A percentile compares a stretch with the other conserved stretches of the same genome.
Evolutionary conservation across 1,284 basidiomycete species (phyloP).

Genomic region (Takashimella tepidaria): DNA sequence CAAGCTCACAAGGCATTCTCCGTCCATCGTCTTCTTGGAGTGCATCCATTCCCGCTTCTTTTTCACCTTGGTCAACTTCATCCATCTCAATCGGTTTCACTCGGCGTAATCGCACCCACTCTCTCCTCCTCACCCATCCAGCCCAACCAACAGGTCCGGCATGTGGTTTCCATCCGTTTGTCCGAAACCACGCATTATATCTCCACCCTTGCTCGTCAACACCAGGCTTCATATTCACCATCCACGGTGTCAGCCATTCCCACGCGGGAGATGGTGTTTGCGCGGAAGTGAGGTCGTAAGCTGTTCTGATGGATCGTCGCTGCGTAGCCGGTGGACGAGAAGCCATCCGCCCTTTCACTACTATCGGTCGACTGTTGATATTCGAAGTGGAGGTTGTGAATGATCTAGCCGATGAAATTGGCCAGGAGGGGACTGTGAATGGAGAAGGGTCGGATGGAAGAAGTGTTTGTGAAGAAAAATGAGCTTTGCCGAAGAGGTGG

Average conservation of each 20-base stretch:
- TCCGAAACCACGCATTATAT: constrained; percentile 46
- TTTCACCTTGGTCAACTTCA: constrained; percentile 10
- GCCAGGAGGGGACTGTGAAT: constrained; percentile 28
- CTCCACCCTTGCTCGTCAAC: constrained; percentile 48
- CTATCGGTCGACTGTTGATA: neutral
- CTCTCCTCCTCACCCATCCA: constrained; percentile 44
- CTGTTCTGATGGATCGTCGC: constrained; percentile 36
- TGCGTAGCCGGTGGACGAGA: neutral
- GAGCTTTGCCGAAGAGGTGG: constrained; percentile 39
- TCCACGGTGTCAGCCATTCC: constrained; percentile 47
- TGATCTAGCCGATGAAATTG: constrained; percentile 19
- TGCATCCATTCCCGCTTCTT: neutral
- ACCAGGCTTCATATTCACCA: constrained; percentile 46
- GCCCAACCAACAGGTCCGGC: constrained; percentile 40
- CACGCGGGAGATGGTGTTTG: constrained; percentile 44
- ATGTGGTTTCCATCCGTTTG: constrained; percentile 33
- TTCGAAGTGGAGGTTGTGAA: constrained; percentile 11
- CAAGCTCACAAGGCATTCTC: too few relatives aligned
- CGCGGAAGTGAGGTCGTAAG: constrained; percentile 41
- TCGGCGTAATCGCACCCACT: constrained; percentile 42
- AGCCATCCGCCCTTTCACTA: neutral
- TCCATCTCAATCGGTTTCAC: constrained; percentile 6
- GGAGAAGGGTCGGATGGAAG: constrained; percentile 44
- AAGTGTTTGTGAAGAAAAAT: constrained; percentile 40
- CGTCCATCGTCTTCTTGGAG: neutral